Evolutionary conservation across 73 alveolate genomes (phyloP).

Genomic region (Paramecium primaurelia): DNA sequence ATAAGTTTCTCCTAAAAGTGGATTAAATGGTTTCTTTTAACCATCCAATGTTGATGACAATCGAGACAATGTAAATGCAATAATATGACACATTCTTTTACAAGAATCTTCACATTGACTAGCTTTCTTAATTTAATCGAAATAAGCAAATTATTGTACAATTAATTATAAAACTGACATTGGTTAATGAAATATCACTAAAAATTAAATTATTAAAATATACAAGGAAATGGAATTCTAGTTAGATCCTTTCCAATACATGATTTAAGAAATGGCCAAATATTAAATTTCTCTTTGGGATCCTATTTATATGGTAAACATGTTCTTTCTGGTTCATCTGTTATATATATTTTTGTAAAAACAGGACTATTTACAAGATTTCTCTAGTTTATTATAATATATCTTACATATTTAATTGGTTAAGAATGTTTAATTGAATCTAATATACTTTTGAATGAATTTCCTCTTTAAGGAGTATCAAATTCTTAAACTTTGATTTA

Average conservation of each 20-base stretch:
- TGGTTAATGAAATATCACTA: slow-evolving; percentile 33
- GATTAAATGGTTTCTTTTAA: slow-evolving; percentile 75
- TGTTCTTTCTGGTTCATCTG: slow-evolving; percentile 52
- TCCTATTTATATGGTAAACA: background rate
- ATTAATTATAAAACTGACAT: background rate
- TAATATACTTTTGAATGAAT: background rate
- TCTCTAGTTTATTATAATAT: background rate
- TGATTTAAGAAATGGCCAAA: background rate
- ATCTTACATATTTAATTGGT: background rate
- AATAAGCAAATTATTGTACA: background rate
- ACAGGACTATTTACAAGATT: background rate
- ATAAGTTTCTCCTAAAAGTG: slow-evolving; percentile 76
- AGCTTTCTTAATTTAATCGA: slow-evolving; percentile 13
- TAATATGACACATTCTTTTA: slow-evolving; percentile 55
- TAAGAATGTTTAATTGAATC: background rate
- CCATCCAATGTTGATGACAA: slow-evolving; percentile 65
- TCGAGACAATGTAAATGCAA: slow-evolving; percentile 64
- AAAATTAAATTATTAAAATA: background rate
- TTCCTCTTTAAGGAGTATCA: background rate
- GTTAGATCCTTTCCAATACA: slow-evolving; percentile 14
- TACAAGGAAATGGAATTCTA: slow-evolving; percentile 36
- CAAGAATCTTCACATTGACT: slow-evolving; percentile 45
- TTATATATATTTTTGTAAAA: background rate
- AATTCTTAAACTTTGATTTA: background rate
- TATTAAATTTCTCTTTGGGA: background rate